Percentiles rank a stretch among this genome's conserved stretches.
These are phyloP conservation scores for Carex scoparia DNA, from an alignment of 176 grass and related monocot species.

Conservation along the genomic window DNA sequence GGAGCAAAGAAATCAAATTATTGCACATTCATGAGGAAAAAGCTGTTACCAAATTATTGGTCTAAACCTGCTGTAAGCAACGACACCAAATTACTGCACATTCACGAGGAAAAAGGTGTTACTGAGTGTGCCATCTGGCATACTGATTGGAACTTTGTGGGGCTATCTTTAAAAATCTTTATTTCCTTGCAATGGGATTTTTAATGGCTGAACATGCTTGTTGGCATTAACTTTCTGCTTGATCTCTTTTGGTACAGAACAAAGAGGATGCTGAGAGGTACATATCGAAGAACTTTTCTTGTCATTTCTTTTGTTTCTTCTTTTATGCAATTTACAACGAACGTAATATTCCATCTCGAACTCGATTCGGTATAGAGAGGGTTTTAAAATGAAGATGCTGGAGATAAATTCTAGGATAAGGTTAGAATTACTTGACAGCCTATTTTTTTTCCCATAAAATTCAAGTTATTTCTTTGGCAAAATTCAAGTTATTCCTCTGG, in stretches of 20 bases:
- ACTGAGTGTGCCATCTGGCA: background rate
- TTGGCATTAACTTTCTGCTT: background rate
- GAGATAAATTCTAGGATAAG: constrained; percentile 77
- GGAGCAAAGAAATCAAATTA: background rate
- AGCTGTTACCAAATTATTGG: background rate
- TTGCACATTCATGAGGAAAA: background rate
- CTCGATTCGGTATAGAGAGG: constrained; percentile 39
- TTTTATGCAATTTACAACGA: background rate
- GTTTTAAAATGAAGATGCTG: constrained; percentile 52
- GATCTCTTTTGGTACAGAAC: constrained; percentile 8
- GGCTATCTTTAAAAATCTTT: background rate
- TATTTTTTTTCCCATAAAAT: background rate
- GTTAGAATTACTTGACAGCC: constrained; percentile 21
- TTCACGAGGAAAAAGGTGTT: background rate
- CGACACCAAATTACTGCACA: background rate
- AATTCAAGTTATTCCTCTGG: background rate
- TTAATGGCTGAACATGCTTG: background rate
- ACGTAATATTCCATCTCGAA: background rate
- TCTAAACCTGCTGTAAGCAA: background rate
- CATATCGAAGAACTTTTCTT: background rate
- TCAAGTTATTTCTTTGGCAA: background rate
- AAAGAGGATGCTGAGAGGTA: constrained; percentile 35
- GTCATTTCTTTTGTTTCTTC: background rate
- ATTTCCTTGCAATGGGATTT: background rate
- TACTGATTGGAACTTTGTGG: background rate